phyloP scores from a whole-genome alignment of 2,329 filamentous ascomycete species.

The Alternaria hordeiaustralica region DNA sequence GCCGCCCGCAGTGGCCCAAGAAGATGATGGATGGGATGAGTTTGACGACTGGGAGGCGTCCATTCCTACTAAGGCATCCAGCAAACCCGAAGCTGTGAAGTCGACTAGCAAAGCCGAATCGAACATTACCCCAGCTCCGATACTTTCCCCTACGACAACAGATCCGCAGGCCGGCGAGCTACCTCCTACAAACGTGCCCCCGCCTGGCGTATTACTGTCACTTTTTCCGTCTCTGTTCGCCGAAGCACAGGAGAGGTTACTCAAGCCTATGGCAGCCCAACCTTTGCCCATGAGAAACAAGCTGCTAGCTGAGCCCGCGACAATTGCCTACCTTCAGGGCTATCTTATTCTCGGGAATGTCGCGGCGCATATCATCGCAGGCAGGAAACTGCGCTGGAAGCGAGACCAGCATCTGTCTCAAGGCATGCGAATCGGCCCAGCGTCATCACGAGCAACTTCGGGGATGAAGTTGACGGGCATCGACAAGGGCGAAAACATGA shows the following conservation, averaged over 20 bases:
- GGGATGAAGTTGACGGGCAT: constrained; percentile 91
- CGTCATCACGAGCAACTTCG: constrained; percentile 69
- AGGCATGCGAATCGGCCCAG: constrained; percentile 82
- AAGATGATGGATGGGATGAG: constrained; percentile 54
- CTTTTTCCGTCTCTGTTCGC: constrained; percentile 75
- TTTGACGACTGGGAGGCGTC: constrained; percentile 53
- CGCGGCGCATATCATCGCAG: constrained; percentile 80
- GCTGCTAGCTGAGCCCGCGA: constrained; percentile 68
- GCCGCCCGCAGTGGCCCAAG: constrained; percentile 7
- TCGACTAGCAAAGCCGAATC: not conserved
- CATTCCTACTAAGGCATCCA: constrained; percentile 22
- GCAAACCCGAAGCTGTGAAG: constrained; percentile 8
- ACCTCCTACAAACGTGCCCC: constrained; percentile 86
- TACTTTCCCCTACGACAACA: constrained; percentile 28
- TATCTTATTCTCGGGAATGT: constrained; percentile 71
- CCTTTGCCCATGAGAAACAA: constrained; percentile 65
- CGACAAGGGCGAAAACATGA: constrained; percentile 80
- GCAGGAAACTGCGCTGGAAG: constrained; percentile 88
- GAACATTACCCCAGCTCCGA: constrained; percentile 16
- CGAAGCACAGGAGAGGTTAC: constrained; percentile 68
- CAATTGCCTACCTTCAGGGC: constrained; percentile 67
- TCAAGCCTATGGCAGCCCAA: constrained; percentile 69
- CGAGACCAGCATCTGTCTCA: constrained; percentile 84
- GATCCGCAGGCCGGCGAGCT: constrained; percentile 39
- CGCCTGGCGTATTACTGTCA: constrained; percentile 81